A percentile compares a stretch with the other conserved stretches of the same genome.
phyloP scores from a whole-genome alignment of 2,329 filamentous ascomycete species.

The Penicillium freii region DNA sequence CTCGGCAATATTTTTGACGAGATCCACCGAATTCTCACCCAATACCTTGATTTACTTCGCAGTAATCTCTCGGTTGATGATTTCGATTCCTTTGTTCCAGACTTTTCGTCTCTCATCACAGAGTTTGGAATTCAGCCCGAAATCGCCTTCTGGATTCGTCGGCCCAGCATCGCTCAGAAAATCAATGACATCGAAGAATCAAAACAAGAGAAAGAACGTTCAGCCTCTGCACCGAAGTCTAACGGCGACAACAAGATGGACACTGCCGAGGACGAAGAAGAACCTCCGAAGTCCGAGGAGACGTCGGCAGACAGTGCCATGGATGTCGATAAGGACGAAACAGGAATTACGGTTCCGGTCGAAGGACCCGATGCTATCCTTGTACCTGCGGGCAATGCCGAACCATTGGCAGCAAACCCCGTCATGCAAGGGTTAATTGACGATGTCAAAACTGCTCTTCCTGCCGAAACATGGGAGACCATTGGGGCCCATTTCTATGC shows the following conservation, averaged over 20 bases:
- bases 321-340: constrained; percentile 36
- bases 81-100: constrained; percentile 76
- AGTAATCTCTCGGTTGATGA: constrained; percentile 72
- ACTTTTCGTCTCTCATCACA: constrained; percentile 68
- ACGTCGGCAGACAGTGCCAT: constrained; percentile 28
- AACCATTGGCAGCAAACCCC: constrained; percentile 59
- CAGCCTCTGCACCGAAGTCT: constrained; percentile 23
- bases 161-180: constrained; percentile 68
- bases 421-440: constrained; percentile 73
- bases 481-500: constrained; percentile 80
- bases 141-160: constrained; percentile 80
- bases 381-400: constrained; percentile 28
- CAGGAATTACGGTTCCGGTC: constrained; percentile 10
- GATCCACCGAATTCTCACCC: constrained; percentile 76
- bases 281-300: constrained; percentile 18
- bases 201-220: constrained; percentile 29
- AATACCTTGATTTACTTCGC: constrained; percentile 86
- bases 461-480: constrained; percentile 63
- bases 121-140: constrained; percentile 77
- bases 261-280: constrained; percentile 30
- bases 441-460: constrained; percentile 61
- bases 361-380: constrained; percentile 15
- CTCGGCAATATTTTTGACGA: constrained; percentile 87
- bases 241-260: constrained; percentile 39
- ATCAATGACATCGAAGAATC: constrained; percentile 48